Base-by-base conservation (phyloP, 441 rosid genomes). In the Hypseocharis bilobata region DNA sequence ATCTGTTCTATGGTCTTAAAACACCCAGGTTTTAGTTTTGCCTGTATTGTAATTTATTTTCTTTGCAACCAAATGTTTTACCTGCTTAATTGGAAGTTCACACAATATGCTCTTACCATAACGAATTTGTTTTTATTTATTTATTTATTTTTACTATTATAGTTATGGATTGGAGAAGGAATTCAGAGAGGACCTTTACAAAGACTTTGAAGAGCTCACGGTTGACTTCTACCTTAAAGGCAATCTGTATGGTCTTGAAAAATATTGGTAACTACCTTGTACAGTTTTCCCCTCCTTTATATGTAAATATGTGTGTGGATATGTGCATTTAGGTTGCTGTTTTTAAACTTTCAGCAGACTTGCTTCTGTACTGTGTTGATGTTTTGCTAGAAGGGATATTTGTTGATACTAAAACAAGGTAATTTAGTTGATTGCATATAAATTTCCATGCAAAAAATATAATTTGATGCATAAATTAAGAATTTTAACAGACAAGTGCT, bases 131-230 rank as follows among this genome's bases (percentile, higher is more conserved):
- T 38, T 64, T 22, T 14, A 25, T 30, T 36, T 14, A 30, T 42
- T 3, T 14, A 3, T 25, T 16, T 32, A 38, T 13, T 26, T 28
- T 65, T 44, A 1, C 42, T 44, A 42, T 74, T 76, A 60, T 80
- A 93, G 98, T 71, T 93, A 93, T 68, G 98, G 98, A 60, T 83
- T 93, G 84, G 98, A 93, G 87, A 90, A 76, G 77, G 70, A 84
- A 59, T 93, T 82, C 61, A 74, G 66, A 14, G 96, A 86, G 64
- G 88, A 90, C 70, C 76, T 90, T 57, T 93, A 87, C 74, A 81
- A 76, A 74, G 96, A 93, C 77, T 93, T 93, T 72, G 98, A 93
- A 73, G 78, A 78, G 76, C 86, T 84, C 69, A 72, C 97, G 0
- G 88, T 93, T 8, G 91, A 93, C 66, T 88, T 85, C 71, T 90